Evolutionary conservation across 768 basidiomycete species (phyloP).

Genomic region (Tephrocybe sp.): DNA sequence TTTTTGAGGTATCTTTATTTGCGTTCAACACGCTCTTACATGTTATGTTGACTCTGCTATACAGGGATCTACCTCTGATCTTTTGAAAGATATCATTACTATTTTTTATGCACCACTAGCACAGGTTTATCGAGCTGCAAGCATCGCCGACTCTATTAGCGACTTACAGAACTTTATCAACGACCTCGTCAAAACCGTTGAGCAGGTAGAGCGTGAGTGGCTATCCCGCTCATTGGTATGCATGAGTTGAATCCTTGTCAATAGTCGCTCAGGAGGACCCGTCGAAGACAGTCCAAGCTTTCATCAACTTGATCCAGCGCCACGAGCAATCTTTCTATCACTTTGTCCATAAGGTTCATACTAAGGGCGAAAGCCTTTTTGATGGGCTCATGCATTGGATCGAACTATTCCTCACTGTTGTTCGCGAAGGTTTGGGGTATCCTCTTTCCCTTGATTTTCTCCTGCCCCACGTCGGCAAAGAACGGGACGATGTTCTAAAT

Average conservation of each 20-base stretch:
- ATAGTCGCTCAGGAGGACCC: conserved; percentile 84
- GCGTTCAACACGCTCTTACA: neutral
- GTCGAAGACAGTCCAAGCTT: conserved; percentile 81
- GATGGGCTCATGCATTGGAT: conserved; percentile 95
- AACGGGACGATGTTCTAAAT: conserved; percentile 70
- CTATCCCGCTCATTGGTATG: too few relatives aligned
- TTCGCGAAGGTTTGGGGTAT: conserved; percentile 83
- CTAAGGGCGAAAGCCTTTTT: conserved; percentile 93
- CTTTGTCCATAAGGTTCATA: conserved; percentile 98
- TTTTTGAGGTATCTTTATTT: conserved; percentile 75
- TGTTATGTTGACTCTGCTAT: neutral
- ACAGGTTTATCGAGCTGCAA: conserved; percentile 95
- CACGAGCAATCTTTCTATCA: conserved; percentile 95
- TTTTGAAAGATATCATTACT: conserved; percentile 97
- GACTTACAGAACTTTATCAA: conserved; percentile 94
- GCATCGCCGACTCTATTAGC: conserved; percentile 88
- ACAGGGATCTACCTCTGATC: conserved; percentile 90
- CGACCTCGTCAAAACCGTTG: conserved; percentile 93
- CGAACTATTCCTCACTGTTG: conserved; percentile 87
- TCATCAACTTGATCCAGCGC: conserved; percentile 88
- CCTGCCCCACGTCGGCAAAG: conserved; percentile 77
- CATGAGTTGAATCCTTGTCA: too few relatives aligned
- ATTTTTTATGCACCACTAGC: conserved; percentile 97
- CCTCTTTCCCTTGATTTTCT: conserved; percentile 84
- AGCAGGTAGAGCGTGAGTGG: conserved; percentile 82